These are phyloP conservation scores for Beauveria australis DNA, from an alignment of 2,329 filamentous ascomycete species.

Conservation along the genomic window DNA sequence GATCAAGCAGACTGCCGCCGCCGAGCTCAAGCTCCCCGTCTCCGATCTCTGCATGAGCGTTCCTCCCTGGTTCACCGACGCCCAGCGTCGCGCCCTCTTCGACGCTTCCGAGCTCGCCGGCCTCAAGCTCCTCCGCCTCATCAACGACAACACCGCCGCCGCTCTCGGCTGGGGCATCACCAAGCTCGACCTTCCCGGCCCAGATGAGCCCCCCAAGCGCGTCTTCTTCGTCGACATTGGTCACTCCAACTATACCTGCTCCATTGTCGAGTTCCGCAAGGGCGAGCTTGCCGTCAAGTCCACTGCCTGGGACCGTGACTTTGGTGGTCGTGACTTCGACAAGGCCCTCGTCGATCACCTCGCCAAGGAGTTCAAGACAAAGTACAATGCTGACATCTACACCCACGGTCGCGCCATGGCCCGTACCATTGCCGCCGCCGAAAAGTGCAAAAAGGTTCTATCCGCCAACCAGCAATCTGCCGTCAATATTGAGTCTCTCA, in stretches of 20 bases:
- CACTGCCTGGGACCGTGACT: slow-evolving; percentile 89
- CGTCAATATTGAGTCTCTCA: slow-evolving; percentile 93
- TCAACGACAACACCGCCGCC: slow-evolving; percentile 96
- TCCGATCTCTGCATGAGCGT: slow-evolving; percentile 91
- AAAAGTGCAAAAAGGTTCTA: slow-evolving; percentile 97
- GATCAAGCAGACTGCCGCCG: slow-evolving; percentile 78
- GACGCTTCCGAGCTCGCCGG: slow-evolving; percentile 92
- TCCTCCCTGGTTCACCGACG: slow-evolving; percentile 94
- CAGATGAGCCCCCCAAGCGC: slow-evolving; percentile 85
- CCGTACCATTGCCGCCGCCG: slow-evolving; percentile 78
- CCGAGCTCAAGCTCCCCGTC: slow-evolving; percentile 84
- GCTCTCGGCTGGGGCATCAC: slow-evolving; percentile 97
- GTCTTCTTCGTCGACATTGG: slow-evolving; percentile 93
- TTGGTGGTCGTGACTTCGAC: slow-evolving; percentile 96
- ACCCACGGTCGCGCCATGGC: slow-evolving; percentile 83
- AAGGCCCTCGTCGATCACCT: slow-evolving; percentile 91
- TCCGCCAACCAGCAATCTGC: slow-evolving; percentile 91
- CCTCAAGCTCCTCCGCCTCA: slow-evolving; percentile 83
- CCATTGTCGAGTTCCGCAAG: slow-evolving; percentile 94
- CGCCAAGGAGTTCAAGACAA: slow-evolving; percentile 90
- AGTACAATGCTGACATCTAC: slow-evolving; percentile 94
- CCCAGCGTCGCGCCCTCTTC: slow-evolving; percentile 79
- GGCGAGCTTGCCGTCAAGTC: slow-evolving; percentile 91
- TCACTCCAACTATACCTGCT: slow-evolving; percentile 91
- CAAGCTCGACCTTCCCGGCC: slow-evolving; percentile 81